Evolutionary conservation across 176 grass and related monocot species (phyloP).

Genomic region (Poa annua): DNA sequence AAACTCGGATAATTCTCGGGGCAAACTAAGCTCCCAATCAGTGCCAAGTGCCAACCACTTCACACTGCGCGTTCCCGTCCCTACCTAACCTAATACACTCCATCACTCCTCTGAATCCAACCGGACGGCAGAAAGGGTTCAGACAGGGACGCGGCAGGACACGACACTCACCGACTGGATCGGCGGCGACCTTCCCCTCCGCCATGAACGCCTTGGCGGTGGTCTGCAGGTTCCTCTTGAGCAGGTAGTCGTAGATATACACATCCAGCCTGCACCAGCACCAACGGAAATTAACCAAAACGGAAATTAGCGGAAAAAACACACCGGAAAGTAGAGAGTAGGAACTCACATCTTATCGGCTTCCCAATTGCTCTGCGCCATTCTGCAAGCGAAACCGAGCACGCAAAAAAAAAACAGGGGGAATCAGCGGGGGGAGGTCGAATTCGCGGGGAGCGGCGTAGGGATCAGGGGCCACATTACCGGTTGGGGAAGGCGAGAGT

Average conservation of each 20-base stretch:
- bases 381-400: conserved; percentile 35
- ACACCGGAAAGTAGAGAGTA: neutral
- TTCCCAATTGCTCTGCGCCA: conserved; percentile 99
- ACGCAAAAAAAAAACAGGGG: neutral
- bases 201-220: conserved; percentile 97
- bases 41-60: neutral
- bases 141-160: neutral
- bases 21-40: neutral
- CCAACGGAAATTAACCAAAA: conserved; percentile 28
- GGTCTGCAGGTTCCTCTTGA: conserved; percentile 88
- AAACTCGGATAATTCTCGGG: neutral
- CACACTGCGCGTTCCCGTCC: conserved; percentile 35
- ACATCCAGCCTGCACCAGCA: conserved; percentile 84
- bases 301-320: neutral
- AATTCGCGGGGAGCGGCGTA: conserved; percentile 15
- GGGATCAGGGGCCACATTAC: conserved; percentile 78
- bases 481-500: conserved; percentile 38
- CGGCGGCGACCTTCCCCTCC: conserved; percentile 91
- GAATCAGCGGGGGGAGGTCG: conserved; percentile 12
- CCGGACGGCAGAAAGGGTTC: neutral
- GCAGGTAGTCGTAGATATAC: conserved; percentile 94
- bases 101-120: neutral
- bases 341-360: conserved; percentile 93
- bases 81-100: neutral
- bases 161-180: conserved; percentile 86